Evolutionary conservation across 805 yeast genomes (phyloP).

Genomic region (Yarrowia yakushimensis): DNA sequence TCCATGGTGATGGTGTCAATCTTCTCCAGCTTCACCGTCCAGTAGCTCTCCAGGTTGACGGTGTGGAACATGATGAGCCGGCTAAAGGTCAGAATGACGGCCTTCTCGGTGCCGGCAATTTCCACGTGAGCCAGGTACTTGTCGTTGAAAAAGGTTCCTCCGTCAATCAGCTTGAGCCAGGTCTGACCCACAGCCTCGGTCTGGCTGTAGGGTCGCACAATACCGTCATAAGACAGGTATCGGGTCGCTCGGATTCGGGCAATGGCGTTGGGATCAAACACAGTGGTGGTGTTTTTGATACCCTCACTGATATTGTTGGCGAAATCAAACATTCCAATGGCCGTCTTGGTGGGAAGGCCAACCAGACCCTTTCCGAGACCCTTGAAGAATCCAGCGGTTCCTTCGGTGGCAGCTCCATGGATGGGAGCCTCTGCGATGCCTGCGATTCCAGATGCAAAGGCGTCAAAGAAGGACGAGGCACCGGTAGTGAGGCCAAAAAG

Average conservation of each 20-base stretch:
- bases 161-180: conserved; percentile 81
- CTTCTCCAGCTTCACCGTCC: conserved; percentile 66
- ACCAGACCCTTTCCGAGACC: conserved; percentile 94
- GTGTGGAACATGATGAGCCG: conserved; percentile 67
- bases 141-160: conserved; percentile 72
- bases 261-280: conserved; percentile 72
- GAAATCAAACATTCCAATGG: conserved; percentile 88
- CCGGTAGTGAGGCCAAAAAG: conserved; percentile 80
- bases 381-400: conserved; percentile 86
- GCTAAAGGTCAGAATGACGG: conserved; percentile 69
- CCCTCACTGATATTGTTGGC: conserved; percentile 94
- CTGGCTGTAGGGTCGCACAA: conserved; percentile 69
- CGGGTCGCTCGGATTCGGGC: conserved; percentile 82
- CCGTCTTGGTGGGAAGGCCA: conserved; percentile 95
- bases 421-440: conserved; percentile 91
- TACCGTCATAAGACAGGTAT: conserved; percentile 62
- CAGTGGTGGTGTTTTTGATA: conserved; percentile 86
- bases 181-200: conserved; percentile 92
- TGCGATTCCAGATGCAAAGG: conserved; percentile 78
- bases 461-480: conserved; percentile 83
- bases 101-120: conserved; percentile 74
- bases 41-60: conserved; percentile 55
- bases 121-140: conserved; percentile 80
- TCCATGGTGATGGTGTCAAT: conserved; percentile 73
- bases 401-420: conserved; percentile 83